Percentiles rank a stretch among this genome's conserved stretches.
Evolutionary conservation across 106 monocot species (phyloP).

Genomic region (Dioscorea zingiberensis): DNA sequence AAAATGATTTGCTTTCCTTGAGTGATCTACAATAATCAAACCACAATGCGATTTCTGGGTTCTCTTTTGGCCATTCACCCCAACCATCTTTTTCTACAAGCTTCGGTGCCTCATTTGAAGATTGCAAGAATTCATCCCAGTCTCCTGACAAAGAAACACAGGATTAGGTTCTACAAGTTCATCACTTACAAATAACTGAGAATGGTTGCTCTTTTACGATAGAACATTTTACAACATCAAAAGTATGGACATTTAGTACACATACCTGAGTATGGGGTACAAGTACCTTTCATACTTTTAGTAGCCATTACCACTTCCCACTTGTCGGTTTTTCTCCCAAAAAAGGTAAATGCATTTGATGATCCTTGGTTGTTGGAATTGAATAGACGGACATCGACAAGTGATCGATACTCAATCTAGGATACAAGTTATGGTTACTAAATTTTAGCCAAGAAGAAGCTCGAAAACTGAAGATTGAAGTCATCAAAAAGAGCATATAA

Average conservation of each 20-base stretch:
- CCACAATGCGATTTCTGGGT: slow-evolving; percentile 18
- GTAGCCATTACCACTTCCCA: slow-evolving; percentile 2
- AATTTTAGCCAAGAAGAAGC: neutral
- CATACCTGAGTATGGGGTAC: neutral
- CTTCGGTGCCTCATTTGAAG: slow-evolving; percentile 26
- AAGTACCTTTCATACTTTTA: slow-evolving; percentile 9
- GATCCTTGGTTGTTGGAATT: slow-evolving; percentile 10
- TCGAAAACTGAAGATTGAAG: neutral
- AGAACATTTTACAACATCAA: neutral
- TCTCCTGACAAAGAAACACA: slow-evolving; percentile 17
- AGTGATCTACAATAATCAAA: too few relatives aligned
- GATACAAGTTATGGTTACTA: neutral
- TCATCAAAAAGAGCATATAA: neutral
- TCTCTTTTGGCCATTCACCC: slow-evolving; percentile 23
- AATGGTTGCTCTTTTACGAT: neutral
- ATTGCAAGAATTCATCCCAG: slow-evolving; percentile 43
- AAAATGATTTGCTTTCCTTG: too few relatives aligned
- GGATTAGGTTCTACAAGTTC: neutral
- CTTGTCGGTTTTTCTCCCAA: neutral
- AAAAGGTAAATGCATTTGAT: neutral
- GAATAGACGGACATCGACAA: slow-evolving; percentile 76
- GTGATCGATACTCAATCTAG: slow-evolving; percentile 60
- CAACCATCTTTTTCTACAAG: slow-evolving; percentile 31
- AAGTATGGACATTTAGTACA: neutral
- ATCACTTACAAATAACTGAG: neutral